Base-by-base conservation (phyloP, 2,329 filamentous ascomycete species). In the Xylaria sp. region DNA sequence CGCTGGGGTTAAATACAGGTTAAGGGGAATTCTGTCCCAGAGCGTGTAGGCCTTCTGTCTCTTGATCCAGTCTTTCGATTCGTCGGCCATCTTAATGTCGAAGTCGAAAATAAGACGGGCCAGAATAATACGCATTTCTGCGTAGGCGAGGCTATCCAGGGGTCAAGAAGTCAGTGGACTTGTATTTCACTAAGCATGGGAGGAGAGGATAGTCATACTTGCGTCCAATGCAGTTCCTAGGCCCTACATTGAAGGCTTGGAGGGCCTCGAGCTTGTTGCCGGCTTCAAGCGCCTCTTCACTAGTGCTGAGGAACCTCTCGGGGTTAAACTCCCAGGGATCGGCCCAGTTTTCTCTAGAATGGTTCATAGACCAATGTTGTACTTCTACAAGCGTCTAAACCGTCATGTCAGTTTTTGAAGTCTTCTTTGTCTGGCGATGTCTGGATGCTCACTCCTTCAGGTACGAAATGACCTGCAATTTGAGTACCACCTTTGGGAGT, bases 81-180 rank as follows among this genome's bases (percentile, higher is more conserved):
- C 78, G 4, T 78, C 72, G 1, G 71, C 73, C 6, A 84, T 74
- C 51, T 79, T 73, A 55, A 85, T 69, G 55, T 86, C 84, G 65
- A 86, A 86, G 23, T 81, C 80, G 65, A 77, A 85, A 1, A 87
- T 70, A 6, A 87, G 63, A 9, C 81, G 80, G 1, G 82, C 79
- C 1, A 86, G 67, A 10, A 85, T 81, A 3, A 86, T 69, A 0
- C 84, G 81, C 81, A 87, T 83, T 72, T 87, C 84, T 3, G 80
- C 80, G 55, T 83, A 83, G 0, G 85, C 85, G 37, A 85, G 80
- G 66, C 80, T 78, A 51, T 23, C 34, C 8, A 50, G 3, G 18
- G 15, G 37, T 2, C 18, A 18, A 50, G 10, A 28, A 48, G 39
- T 73, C 48, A 69, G 60, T n/a, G 10, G 15, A 39, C 63, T 23